phyloP scores from a whole-genome alignment of 139 green algal species.

The Coelastrella sp. region DNA sequence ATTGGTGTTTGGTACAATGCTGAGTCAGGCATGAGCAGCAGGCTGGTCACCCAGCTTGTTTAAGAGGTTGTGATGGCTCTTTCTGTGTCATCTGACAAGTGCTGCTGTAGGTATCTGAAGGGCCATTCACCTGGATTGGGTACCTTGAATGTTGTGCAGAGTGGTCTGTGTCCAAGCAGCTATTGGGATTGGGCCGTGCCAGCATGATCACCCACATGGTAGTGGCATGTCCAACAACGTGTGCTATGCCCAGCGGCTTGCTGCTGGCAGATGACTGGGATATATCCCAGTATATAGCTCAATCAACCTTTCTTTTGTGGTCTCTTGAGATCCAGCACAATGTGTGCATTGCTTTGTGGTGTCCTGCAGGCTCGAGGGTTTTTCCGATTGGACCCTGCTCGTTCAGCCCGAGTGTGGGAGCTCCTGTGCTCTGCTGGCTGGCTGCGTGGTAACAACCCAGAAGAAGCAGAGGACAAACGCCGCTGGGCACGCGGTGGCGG shows the following conservation, averaged over 20 bases:
- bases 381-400: conserved; percentile 69
- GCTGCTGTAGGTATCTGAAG: too few relatives aligned
- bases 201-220: too few relatives aligned
- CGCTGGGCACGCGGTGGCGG: neutral
- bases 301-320: neutral
- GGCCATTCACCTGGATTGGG: too few relatives aligned
- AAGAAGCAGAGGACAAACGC: conserved; percentile 40
- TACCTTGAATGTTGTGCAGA: too few relatives aligned
- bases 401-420: conserved; percentile 68
- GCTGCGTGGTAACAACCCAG: conserved; percentile 33
- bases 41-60: neutral
- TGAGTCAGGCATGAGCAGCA: neutral
- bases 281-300: too few relatives aligned
- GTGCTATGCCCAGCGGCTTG: too few relatives aligned
- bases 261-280: too few relatives aligned
- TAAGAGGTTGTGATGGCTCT: too few relatives aligned
- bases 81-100: too few relatives aligned
- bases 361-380: conserved; percentile 58
- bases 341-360: neutral
- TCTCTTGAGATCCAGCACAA: neutral
- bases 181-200: too few relatives aligned
- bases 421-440: conserved; percentile 66
- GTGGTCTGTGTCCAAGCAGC: too few relatives aligned
- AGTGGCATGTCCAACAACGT: too few relatives aligned
- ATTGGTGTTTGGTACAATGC: neutral